phyloP scores from a whole-genome alignment of 176 grass and related monocot genomes.

The Elaeis guineensis region DNA sequence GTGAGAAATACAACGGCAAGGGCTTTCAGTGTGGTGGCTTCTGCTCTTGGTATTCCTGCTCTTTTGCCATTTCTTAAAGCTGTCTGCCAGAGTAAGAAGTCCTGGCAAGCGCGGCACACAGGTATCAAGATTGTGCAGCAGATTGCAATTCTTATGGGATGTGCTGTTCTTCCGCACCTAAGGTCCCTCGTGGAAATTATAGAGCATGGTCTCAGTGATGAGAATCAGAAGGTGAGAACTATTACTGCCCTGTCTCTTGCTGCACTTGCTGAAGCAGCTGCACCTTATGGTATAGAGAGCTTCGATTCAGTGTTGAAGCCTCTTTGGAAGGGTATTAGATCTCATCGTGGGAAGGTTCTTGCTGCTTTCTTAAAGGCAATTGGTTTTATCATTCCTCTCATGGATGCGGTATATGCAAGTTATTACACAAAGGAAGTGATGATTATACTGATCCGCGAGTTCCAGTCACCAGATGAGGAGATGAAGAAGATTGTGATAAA shows the following conservation, averaged over 20 bases:
- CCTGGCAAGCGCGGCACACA: slow-evolving; percentile 76
- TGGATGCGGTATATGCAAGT: slow-evolving; percentile 95
- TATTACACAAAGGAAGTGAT: slow-evolving; percentile 98
- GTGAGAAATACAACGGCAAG: slow-evolving; percentile 96
- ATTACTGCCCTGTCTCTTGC: slow-evolving; percentile 94
- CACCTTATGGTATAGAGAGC: slow-evolving; percentile 96
- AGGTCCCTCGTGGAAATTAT: slow-evolving; percentile 95
- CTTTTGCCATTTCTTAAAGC: slow-evolving; percentile 72
- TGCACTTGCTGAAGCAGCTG: slow-evolving; percentile 83
- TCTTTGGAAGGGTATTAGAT: slow-evolving; percentile 94
- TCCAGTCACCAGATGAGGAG: slow-evolving; percentile 97
- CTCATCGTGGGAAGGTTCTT: slow-evolving; percentile 87
- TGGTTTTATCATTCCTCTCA: slow-evolving; percentile 96
- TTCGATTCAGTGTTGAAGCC: slow-evolving; percentile 94
- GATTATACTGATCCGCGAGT: slow-evolving; percentile 85
- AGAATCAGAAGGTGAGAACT: slow-evolving; percentile 93
- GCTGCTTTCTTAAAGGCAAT: slow-evolving; percentile 95
- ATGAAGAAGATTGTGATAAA: slow-evolving; percentile 99
- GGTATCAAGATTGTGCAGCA: slow-evolving; percentile 96
- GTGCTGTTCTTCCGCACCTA: slow-evolving; percentile 81
- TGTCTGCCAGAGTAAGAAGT: slow-evolving; percentile 96
- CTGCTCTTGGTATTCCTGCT: slow-evolving; percentile 88
- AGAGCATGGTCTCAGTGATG: slow-evolving; percentile 83
- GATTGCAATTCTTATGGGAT: slow-evolving; percentile 98
- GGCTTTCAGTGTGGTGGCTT: slow-evolving; percentile 96